Evolutionary conservation across 306 rosid genomes (phyloP).

Genomic region (Alnus rubra): DNA sequence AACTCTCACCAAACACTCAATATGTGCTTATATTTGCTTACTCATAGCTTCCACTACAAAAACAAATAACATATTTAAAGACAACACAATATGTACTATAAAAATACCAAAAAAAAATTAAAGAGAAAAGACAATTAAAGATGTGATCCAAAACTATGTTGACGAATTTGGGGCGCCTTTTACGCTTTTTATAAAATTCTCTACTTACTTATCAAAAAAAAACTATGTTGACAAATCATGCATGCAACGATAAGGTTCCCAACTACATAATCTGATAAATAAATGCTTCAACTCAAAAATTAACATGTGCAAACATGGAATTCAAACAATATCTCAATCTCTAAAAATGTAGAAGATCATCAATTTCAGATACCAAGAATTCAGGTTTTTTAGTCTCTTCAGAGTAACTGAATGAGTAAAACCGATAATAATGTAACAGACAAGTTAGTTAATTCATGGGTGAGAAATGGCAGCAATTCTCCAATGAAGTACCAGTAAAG

Average conservation of each 20-base stretch:
- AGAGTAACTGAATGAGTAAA: not conserved
- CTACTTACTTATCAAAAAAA: too few relatives aligned
- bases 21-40: too few relatives aligned
- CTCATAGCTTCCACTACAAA: too few relatives aligned
- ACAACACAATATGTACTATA: too few relatives aligned
- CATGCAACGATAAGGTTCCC: not conserved
- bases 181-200: too few relatives aligned
- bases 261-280: not conserved
- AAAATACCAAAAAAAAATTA: too few relatives aligned
- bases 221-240: not conserved
- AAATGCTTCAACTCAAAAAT: not conserved
- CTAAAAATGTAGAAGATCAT: not conserved
- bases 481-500: conserved; percentile 4
- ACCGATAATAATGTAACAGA: not conserved
- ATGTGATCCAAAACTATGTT: not conserved
- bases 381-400: not conserved
- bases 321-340: not conserved
- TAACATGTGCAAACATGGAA: not conserved
- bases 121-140: not conserved
- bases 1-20: too few relatives aligned
- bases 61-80: too few relatives aligned
- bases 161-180: not conserved
- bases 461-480: not conserved
- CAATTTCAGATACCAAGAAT: not conserved
- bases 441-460: not conserved